These are phyloP conservation scores for Camillea tinctor DNA, from an alignment of 2,329 filamentous ascomycete genomes.

Conservation along the genomic window DNA sequence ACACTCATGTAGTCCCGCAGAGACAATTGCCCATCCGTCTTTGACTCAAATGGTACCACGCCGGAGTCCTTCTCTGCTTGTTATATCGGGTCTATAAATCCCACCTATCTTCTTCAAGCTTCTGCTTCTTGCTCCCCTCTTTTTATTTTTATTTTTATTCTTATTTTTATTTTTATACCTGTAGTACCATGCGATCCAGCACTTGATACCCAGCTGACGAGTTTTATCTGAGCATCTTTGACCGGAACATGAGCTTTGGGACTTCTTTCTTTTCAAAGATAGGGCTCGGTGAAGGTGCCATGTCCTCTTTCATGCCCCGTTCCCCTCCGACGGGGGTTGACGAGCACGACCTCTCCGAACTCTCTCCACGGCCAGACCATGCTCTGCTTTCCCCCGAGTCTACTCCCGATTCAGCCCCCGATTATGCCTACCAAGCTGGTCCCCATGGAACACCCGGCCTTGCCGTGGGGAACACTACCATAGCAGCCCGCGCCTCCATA, in stretches of 20 bases:
- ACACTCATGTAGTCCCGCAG: neutral
- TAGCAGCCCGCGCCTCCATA: neutral
- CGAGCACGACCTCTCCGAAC: constrained; percentile 31
- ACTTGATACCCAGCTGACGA: neutral
- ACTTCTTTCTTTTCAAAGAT: constrained; percentile 27
- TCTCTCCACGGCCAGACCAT: constrained; percentile 31
- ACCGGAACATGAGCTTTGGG: constrained; percentile 25
- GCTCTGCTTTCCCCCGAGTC: constrained; percentile 24
- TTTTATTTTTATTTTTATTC: neutral
- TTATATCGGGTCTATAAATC: neutral
- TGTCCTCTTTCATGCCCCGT: constrained; percentile 23
- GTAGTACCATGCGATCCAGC: neutral
- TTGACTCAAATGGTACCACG: neutral
- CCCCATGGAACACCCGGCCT: too few relatives aligned
- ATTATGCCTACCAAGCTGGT: neutral
- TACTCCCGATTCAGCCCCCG: neutral
- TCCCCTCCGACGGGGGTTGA: constrained; percentile 17
- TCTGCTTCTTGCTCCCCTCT: neutral
- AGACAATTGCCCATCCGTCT: neutral
- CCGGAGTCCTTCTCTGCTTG: neutral
- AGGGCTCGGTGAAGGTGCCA: constrained; percentile 22
- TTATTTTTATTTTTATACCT: neutral
- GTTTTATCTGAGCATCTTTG: neutral
- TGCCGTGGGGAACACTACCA: neutral
- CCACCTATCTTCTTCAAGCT: neutral